These are phyloP conservation scores for Mycena albidolilacea DNA, from an alignment of 768 basidiomycete species.

Conservation along the genomic window DNA sequence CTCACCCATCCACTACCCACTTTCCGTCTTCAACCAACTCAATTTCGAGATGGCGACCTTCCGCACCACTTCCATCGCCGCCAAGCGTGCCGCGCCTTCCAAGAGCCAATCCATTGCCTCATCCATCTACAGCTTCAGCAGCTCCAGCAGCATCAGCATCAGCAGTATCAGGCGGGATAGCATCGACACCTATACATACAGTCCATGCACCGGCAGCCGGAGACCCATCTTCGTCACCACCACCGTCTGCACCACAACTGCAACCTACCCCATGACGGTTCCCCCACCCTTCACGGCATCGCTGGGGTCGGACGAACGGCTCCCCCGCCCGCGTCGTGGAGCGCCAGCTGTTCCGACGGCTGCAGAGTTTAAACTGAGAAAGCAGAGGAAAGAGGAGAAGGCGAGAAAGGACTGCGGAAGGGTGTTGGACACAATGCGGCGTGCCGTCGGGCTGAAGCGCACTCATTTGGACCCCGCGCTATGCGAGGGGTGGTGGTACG, in stretches of 20 bases:
- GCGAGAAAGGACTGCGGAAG: no score
- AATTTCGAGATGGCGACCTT: constrained; percentile 8
- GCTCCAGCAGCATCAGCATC: neutral
- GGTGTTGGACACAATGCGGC: neutral
- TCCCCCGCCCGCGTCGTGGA: constrained; percentile 17
- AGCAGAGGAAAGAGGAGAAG: neutral
- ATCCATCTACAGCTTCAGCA: neutral
- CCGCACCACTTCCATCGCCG: constrained; percentile 20
- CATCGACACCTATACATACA: no score
- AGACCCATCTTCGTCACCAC: constrained; percentile 17
- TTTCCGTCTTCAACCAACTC: neutral
- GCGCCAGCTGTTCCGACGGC: constrained; percentile 10
- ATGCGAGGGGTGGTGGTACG: constrained; percentile 18
- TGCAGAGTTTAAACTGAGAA: neutral
- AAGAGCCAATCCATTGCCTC: neutral
- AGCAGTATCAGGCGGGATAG: no score
- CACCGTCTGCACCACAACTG: constrained; percentile 17
- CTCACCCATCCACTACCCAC: neutral
- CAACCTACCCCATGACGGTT: constrained; percentile 8
- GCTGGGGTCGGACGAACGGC: constrained; percentile 22
- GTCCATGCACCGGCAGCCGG: no score
- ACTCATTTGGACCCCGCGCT: constrained; percentile 18
- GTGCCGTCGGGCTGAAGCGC: constrained; percentile 1
- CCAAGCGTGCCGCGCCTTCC: neutral
- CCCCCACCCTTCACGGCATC: constrained; percentile 30